A percentile compares a stretch with the other conserved stretches of the same genome.
These are phyloP conservation scores for Candida glaebosa DNA, from an alignment of 805 yeast genomes.

Conservation along the genomic window DNA sequence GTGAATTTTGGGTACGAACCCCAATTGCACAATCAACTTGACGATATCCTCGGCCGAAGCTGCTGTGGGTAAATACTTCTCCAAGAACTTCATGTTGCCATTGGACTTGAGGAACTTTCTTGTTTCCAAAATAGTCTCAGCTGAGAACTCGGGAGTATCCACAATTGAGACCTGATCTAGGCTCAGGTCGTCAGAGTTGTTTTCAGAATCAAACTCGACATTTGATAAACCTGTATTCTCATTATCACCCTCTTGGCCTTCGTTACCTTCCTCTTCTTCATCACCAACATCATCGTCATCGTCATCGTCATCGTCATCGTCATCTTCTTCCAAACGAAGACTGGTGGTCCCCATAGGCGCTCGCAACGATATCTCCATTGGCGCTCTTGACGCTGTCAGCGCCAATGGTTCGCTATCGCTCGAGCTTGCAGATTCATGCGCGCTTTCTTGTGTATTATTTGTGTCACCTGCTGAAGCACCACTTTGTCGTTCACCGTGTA, in stretches of 20 bases:
- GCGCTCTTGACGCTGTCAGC: not conserved
- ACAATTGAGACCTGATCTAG: slow-evolving; percentile 10
- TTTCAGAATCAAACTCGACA: not conserved
- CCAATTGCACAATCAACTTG: slow-evolving; percentile 57
- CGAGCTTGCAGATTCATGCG: not conserved
- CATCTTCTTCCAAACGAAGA: not conserved
- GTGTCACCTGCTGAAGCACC: not conserved
- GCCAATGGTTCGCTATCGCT: not conserved
- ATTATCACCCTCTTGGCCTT: slow-evolving; percentile 5
- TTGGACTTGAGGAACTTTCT: slow-evolving; percentile 49
- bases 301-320: slow-evolving; percentile 1
- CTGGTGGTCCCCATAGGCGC: not conserved
- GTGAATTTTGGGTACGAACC: slow-evolving; percentile 44
- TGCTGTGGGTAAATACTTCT: slow-evolving; percentile 56
- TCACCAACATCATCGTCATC: slow-evolving; percentile 2
- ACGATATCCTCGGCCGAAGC: slow-evolving; percentile 58
- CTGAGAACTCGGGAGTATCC: slow-evolving; percentile 8
- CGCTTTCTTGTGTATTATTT: not conserved
- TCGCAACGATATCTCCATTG: slow-evolving; percentile 1
- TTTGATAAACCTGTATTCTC: slow-evolving; percentile 3
- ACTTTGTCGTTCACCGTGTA: not conserved
- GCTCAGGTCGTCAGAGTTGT: slow-evolving; percentile 6
- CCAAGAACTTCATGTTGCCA: slow-evolving; percentile 61
- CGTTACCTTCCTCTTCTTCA: slow-evolving; percentile 2
- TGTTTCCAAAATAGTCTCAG: slow-evolving; percentile 19